Conservation (phyloP, 2,329 filamentous ascomycete genomes). For the Penicillium polonicum region DNA sequence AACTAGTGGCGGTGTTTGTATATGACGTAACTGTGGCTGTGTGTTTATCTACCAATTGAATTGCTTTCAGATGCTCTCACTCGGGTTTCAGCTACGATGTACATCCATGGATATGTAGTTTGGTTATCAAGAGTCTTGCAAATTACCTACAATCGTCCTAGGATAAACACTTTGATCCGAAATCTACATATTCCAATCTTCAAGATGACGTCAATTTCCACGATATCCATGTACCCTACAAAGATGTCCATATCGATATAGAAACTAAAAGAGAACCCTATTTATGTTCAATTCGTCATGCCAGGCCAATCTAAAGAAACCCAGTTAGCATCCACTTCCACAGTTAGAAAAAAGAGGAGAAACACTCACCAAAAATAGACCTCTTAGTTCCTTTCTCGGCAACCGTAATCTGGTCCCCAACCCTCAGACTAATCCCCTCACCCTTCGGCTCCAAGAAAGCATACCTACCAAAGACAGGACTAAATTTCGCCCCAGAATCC, state of each 20-base stretch:
- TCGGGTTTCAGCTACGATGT: neutral
- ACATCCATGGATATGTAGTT: neutral
- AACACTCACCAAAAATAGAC: conserved; percentile 54
- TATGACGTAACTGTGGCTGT: conserved; percentile 23
- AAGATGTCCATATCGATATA: neutral
- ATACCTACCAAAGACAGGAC: conserved; percentile 72
- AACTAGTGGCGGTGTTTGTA: conserved; percentile 15
- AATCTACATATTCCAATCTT: neutral
- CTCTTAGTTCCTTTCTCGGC: conserved; percentile 52
- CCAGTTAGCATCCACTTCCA: conserved; percentile 8
- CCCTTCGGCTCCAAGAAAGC: conserved; percentile 55
- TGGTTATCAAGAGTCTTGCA: too few relatives aligned
- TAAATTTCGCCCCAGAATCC: conserved; percentile 65
- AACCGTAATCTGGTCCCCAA: conserved; percentile 59
- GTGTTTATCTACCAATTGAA: neutral
- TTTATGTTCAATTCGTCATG: conserved; percentile 22
- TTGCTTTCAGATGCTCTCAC: neutral
- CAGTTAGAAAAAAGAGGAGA: neutral
- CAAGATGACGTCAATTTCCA: neutral
- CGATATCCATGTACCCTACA: neutral
- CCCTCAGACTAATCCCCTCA: conserved; percentile 43
- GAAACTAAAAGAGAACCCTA: neutral
- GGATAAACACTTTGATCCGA: neutral
- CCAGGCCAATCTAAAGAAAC: conserved; percentile 35
- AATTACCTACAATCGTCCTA: neutral